These are phyloP conservation scores for Nemania abortiva DNA, from an alignment of 2,329 filamentous ascomycete genomes.

Conservation along the genomic window DNA sequence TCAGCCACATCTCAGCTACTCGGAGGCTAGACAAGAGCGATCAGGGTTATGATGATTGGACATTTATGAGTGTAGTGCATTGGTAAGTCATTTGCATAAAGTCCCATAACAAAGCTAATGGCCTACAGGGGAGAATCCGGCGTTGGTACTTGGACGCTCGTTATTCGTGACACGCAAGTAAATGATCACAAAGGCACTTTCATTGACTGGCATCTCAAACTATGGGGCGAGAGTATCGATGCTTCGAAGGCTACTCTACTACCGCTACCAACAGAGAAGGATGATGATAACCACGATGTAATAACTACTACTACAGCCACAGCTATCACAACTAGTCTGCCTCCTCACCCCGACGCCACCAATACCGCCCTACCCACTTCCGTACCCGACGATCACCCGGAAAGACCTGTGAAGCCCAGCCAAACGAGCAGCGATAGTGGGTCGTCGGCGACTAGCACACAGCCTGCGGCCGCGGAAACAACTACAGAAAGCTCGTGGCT, in stretches of 20 bases:
- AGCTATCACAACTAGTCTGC: conserved; percentile 73
- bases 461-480: conserved; percentile 49
- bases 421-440: conserved; percentile 50
- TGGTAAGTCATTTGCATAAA: conserved; percentile 70
- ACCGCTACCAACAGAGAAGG: conserved; percentile 84
- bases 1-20: conserved; percentile 84
- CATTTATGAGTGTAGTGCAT: conserved; percentile 98
- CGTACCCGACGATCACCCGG: conserved; percentile 71
- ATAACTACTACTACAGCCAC: conserved; percentile 71
- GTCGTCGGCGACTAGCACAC: conserved; percentile 44
- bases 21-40: conserved; percentile 75
- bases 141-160: conserved; percentile 88
- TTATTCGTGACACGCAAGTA: conserved; percentile 85
- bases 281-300: conserved; percentile 84
- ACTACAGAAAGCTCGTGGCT: conserved; percentile 73
- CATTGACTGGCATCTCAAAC: conserved; percentile 90
- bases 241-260: conserved; percentile 77
- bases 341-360: conserved; percentile 59
- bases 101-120: conserved; percentile 33
- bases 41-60: conserved; percentile 91
- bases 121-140: conserved; percentile 82
- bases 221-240: conserved; percentile 93
- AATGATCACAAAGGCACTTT: conserved; percentile 85
- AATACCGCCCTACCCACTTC: conserved; percentile 56
- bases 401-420: conserved; percentile 68